A percentile compares a stretch with the other conserved stretches of the same genome.
Conservation (phyloP, 1,284 basidiomycete species). For the Trametes hirsuta region DNA sequence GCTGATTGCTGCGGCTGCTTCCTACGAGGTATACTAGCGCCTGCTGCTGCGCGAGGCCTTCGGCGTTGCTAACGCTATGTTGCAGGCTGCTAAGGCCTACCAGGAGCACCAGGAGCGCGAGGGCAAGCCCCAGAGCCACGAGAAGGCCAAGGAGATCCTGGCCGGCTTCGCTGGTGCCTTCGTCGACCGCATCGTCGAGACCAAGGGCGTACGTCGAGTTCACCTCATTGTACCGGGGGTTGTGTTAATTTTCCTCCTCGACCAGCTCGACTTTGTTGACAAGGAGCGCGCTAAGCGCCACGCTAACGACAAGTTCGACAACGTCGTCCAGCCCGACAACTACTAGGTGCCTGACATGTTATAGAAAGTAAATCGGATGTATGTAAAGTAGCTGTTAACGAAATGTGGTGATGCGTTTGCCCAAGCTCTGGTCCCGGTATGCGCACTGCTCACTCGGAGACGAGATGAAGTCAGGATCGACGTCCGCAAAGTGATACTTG, state of each 20-base stretch:
- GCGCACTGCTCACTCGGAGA: neutral
- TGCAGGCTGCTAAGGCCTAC: constrained; percentile 47
- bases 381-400: constrained; percentile 15
- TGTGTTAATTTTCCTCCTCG: neutral
- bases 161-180: constrained; percentile 49
- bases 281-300: constrained; percentile 48
- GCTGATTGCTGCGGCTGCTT: constrained; percentile 64
- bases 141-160: constrained; percentile 44
- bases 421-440: neutral
- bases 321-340: constrained; percentile 25
- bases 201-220: constrained; percentile 40
- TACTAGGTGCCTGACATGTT: constrained; percentile 18
- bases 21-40: constrained; percentile 40
- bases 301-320: constrained; percentile 24
- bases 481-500: no score
- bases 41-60: neutral
- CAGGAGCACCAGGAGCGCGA: constrained; percentile 43
- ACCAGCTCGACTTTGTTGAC: constrained; percentile 45
- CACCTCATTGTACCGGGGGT: neutral
- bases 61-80: neutral
- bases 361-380: constrained; percentile 4
- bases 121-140: constrained; percentile 42
- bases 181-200: constrained; percentile 49
- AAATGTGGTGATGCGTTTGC: neutral
- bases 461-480: no score